Conservation (phyloP, 805 yeast species). For the Kuraishia cidri region DNA sequence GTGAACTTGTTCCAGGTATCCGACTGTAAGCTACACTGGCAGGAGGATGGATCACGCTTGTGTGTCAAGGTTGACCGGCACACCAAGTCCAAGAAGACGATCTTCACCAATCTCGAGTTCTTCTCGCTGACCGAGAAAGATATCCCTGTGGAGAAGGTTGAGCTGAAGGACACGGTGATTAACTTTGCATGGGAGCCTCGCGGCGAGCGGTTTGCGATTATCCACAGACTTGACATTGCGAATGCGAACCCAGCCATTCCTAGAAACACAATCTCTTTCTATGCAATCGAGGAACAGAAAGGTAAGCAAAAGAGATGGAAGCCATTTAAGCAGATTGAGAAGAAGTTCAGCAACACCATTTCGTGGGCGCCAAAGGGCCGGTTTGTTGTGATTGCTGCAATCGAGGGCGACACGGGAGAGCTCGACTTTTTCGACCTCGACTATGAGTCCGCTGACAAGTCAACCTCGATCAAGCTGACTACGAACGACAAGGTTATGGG, state of each 20-base stretch:
- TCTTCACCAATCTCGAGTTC: slow-evolving; percentile 86
- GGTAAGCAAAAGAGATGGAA: slow-evolving; percentile 35
- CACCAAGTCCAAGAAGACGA: slow-evolving; percentile 88
- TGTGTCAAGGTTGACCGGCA: slow-evolving; percentile 97
- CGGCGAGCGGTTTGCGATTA: slow-evolving; percentile 77
- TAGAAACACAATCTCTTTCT: slow-evolving; percentile 67
- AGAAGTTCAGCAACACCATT: slow-evolving; percentile 64
- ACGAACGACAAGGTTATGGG: slow-evolving; percentile 62
- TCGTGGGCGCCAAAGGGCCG: slow-evolving; percentile 93
- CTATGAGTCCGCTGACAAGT: slow-evolving; percentile 56
- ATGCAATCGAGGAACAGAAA: slow-evolving; percentile 65
- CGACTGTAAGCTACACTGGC: slow-evolving; percentile 91
- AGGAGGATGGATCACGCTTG: slow-evolving; percentile 70
- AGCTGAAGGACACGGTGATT: slow-evolving; percentile 79
- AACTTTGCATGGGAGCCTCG: slow-evolving; percentile 96
- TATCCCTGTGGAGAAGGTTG: slow-evolving; percentile 91
- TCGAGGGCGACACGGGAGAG: slow-evolving; percentile 38
- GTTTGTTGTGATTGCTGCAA: slow-evolving; percentile 49
- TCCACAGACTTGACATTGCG: slow-evolving; percentile 49
- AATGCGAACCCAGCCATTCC: slow-evolving; percentile 55
- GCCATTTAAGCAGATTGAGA: slow-evolving; percentile 44
- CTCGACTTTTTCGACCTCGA: slow-evolving; percentile 83
- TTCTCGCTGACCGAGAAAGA: slow-evolving; percentile 83
- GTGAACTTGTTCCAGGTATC: slow-evolving; percentile 92
- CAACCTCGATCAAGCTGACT: slow-evolving; percentile 52